Conservation (phyloP, 1,284 basidiomycete species). For the Heterobasidion parviporum region DNA sequence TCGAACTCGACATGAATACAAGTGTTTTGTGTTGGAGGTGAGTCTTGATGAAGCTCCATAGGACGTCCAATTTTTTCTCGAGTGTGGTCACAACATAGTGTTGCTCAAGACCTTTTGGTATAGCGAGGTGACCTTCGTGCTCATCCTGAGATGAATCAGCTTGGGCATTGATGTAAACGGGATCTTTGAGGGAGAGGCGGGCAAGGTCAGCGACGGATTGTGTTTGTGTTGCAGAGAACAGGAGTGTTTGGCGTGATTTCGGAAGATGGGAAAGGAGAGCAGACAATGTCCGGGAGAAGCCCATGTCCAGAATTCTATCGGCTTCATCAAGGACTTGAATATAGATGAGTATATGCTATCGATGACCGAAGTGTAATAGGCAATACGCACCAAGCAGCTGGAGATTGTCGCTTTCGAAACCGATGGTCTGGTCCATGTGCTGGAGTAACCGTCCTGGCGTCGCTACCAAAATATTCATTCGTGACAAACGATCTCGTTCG, state of each 20-base stretch:
- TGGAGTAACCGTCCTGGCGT: constrained; percentile 94
- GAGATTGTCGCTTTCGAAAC: constrained; percentile 86
- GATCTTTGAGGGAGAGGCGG: constrained; percentile 81
- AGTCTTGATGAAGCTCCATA: constrained; percentile 94
- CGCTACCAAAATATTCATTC: constrained; percentile 97
- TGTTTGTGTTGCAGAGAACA: constrained; percentile 97
- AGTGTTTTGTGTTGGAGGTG: constrained; percentile 91
- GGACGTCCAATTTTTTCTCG: constrained; percentile 83
- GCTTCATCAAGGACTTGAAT: constrained; percentile 88
- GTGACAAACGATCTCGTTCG: constrained; percentile 78
- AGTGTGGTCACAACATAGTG: constrained; percentile 84
- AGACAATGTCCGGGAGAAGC: constrained; percentile 83
- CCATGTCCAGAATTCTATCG: constrained; percentile 95
- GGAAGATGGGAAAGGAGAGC: constrained; percentile 87
- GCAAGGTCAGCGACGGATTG: constrained; percentile 87
- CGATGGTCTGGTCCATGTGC: constrained; percentile 97
- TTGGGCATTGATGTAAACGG: constrained; percentile 69
- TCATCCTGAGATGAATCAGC: constrained; percentile 17
- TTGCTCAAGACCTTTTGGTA: constrained; percentile 76
- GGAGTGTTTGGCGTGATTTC: constrained; percentile 82
- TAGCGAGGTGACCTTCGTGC: constrained; percentile 32
- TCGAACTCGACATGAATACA: constrained; percentile 93
- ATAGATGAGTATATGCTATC: constrained; percentile 4
- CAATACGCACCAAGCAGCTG: constrained; percentile 75
- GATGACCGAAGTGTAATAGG: neutral